These are phyloP conservation scores for Didymella glomerata DNA, from an alignment of 2,329 filamentous ascomycete genomes.

Conservation along the genomic window DNA sequence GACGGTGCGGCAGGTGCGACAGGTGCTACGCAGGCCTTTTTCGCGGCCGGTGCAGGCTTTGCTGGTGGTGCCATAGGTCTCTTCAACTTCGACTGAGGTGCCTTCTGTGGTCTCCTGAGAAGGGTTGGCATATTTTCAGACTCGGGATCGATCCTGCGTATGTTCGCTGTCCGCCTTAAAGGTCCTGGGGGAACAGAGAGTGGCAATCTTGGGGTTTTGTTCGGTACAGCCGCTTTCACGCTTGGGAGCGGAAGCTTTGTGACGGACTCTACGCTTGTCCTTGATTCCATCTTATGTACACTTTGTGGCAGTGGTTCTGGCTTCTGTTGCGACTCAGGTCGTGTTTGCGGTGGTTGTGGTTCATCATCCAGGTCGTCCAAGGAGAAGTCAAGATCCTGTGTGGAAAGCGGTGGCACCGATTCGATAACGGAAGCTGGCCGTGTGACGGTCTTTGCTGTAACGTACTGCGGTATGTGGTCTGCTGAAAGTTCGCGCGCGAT, in stretches of 20 bases:
- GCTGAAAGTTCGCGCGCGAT: slow-evolving; percentile 54
- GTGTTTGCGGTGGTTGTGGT: background rate
- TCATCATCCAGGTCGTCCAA: slow-evolving; percentile 52
- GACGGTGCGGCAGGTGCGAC: background rate
- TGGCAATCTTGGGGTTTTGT: background rate
- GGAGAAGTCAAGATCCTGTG: slow-evolving; percentile 53
- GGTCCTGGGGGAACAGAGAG: slow-evolving; percentile 15
- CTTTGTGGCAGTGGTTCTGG: background rate
- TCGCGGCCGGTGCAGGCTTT: slow-evolving; percentile 5
- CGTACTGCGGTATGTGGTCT: slow-evolving; percentile 14
- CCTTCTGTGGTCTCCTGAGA: background rate
- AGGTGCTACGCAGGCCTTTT: slow-evolving; percentile 7
- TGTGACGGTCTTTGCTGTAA: background rate
- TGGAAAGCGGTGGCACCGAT: slow-evolving; percentile 45
- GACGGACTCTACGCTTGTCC: background rate
- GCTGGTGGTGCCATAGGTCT: slow-evolving; percentile 10
- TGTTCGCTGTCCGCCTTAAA: slow-evolving; percentile 14
- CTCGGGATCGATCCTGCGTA: slow-evolving; percentile 5
- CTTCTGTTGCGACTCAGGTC: slow-evolving; percentile 2
- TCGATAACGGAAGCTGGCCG: slow-evolving; percentile 4
- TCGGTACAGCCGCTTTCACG: background rate
- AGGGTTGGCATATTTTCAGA: background rate
- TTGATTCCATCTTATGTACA: background rate
- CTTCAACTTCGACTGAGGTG: slow-evolving; percentile 1
- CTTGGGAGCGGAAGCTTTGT: background rate